Evolutionary conservation across 306 rosid genomes (phyloP).

Genomic region (Quercus engelmannii): DNA sequence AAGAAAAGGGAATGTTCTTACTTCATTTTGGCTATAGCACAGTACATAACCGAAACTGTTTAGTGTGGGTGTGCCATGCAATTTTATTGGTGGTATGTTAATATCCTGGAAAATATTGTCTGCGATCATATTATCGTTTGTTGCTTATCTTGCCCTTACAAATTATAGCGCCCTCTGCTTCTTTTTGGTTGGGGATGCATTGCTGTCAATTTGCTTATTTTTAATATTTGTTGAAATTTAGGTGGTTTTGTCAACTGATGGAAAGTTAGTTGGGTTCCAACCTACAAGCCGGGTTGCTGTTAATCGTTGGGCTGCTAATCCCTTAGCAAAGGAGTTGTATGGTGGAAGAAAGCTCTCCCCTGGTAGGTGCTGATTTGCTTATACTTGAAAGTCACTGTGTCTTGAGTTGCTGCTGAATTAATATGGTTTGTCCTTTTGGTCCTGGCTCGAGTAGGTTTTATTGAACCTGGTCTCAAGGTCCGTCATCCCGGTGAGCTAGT

Average conservation of each 20-base stretch:
- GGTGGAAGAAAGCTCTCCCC: slow-evolving; percentile 81
- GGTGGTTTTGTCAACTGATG: slow-evolving; percentile 77
- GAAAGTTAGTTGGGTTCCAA: slow-evolving; percentile 78
- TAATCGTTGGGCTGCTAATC: slow-evolving; percentile 82
- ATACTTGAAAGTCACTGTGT: slow-evolving; percentile 3
- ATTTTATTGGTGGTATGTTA: no score
- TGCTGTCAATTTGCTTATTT: not conserved
- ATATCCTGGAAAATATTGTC: not conserved
- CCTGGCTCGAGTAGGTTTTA: slow-evolving; percentile 51
- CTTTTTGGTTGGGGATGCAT: not conserved
- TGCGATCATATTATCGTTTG: not conserved
- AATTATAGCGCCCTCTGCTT: not conserved
- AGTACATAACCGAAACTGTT: no score
- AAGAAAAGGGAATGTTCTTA: no score
- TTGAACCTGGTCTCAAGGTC: slow-evolving; percentile 72
- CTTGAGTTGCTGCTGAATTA: slow-evolving; percentile 10
- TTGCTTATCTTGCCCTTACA: not conserved
- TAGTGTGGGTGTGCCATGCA: no score
- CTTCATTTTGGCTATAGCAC: no score
- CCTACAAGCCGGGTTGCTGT: slow-evolving; percentile 88
- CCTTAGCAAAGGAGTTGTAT: slow-evolving; percentile 78
- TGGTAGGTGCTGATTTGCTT: slow-evolving; percentile 37
- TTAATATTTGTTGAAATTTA: slow-evolving; percentile 23
- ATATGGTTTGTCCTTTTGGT: not conserved
- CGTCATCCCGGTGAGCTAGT: slow-evolving; percentile 46